These are phyloP conservation scores for Aspergillus ruber DNA, from an alignment of 2,329 filamentous ascomycete genomes.

Conservation along the genomic window DNA sequence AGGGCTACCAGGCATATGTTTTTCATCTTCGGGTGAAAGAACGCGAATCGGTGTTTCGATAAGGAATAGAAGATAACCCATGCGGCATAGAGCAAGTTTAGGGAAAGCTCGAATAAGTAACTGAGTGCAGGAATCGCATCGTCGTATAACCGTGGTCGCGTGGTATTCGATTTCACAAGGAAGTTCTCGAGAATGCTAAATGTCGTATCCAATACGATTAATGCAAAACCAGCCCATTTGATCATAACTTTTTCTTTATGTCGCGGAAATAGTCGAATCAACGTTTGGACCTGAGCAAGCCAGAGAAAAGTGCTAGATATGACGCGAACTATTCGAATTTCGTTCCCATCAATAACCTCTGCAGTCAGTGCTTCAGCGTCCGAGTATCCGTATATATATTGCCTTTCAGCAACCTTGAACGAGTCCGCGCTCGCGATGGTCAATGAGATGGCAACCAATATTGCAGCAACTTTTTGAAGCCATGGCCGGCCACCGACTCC, in stretches of 20 bases:
- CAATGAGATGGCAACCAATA: conserved; percentile 68
- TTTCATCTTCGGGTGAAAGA: conserved; percentile 83
- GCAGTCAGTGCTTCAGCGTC: conserved; percentile 70
- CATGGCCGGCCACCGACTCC: conserved; percentile 87
- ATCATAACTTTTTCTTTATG: conserved; percentile 98
- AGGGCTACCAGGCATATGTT: conserved; percentile 77
- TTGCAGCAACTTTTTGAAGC: conserved; percentile 70
- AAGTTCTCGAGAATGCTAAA: conserved; percentile 94
- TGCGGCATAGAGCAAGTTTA: conserved; percentile 81
- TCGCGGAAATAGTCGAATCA: conserved; percentile 90
- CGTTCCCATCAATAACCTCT: conserved; percentile 73
- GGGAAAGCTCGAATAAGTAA: conserved; percentile 81
- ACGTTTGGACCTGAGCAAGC: conserved; percentile 93
- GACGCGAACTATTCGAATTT: conserved; percentile 83
- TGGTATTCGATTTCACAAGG: conserved; percentile 42
- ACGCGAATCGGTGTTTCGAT: conserved; percentile 87
- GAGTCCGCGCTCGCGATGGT: conserved; percentile 92
- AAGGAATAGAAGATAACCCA: conserved; percentile 92
- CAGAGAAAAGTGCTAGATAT: conserved; percentile 95
- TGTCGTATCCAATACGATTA: conserved; percentile 83
- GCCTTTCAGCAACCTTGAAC: conserved; percentile 72
- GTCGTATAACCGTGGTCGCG: conserved; percentile 67
- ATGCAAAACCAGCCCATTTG: conserved; percentile 94
- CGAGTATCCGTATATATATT: conserved; percentile 73
- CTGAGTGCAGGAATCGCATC: conserved; percentile 86